phyloP scores from a whole-genome alignment of 148 eudicot genomes.

The Tetragonia tetragonoides region DNA sequence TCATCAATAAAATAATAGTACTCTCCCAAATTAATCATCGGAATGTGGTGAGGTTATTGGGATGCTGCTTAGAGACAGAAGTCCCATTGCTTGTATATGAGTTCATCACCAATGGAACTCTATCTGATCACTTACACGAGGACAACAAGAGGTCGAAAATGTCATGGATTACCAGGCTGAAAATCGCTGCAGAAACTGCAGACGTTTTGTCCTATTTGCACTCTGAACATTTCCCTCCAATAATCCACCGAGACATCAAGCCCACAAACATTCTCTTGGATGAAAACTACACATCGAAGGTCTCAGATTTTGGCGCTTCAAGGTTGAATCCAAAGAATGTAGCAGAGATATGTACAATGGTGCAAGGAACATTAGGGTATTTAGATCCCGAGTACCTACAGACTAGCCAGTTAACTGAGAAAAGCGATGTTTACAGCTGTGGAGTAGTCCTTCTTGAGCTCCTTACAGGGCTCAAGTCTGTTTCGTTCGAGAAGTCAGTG shows the following conservation, averaged over 20 bases:
- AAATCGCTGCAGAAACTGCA: slow-evolving; percentile 34
- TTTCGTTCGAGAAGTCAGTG: slow-evolving; percentile 30
- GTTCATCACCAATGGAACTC: slow-evolving; percentile 26
- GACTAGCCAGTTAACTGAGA: slow-evolving; percentile 27
- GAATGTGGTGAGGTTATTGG: slow-evolving; percentile 22
- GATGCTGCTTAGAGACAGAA: slow-evolving; percentile 22
- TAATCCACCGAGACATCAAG: slow-evolving; percentile 42
- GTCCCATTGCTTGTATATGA: slow-evolving; percentile 25
- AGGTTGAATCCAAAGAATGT: slow-evolving; percentile 32
- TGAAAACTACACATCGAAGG: slow-evolving; percentile 33
- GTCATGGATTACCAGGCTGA: slow-evolving; percentile 5
- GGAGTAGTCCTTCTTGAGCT: slow-evolving; percentile 36
- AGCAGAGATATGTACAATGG: slow-evolving; percentile 33
- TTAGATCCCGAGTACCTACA: slow-evolving; percentile 47
- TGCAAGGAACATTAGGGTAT: slow-evolving; percentile 44
- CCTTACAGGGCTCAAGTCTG: slow-evolving; percentile 34
- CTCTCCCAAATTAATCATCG: slow-evolving; percentile 19
- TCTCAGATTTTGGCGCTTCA: slow-evolving; percentile 45
- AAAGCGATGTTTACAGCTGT: slow-evolving; percentile 15
- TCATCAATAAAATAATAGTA: slow-evolving; percentile 21
- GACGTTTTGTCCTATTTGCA: slow-evolving; percentile 41
- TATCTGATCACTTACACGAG: slow-evolving; percentile 31
- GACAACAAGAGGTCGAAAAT: slow-evolving; percentile 15
- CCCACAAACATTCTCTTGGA: slow-evolving; percentile 40
- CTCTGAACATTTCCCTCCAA: slow-evolving; percentile 24